Percentiles rank a stretch among this genome's conserved stretches.
Conservation (phyloP, 345 rosid species). For the Sapria himalayana region DNA sequence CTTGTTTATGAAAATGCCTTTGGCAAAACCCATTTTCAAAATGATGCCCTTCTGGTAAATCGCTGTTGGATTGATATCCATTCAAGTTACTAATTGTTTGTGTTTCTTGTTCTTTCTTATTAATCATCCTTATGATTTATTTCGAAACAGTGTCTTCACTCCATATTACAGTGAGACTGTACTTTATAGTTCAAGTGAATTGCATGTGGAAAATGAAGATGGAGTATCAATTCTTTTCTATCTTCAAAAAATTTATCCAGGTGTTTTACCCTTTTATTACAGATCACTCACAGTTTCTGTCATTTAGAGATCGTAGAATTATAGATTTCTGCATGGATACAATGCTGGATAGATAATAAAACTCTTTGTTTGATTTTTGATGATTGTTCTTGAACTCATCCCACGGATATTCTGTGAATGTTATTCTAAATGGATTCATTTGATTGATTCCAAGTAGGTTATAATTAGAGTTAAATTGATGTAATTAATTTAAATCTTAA, state of each 20-base stretch:
- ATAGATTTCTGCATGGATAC: too few relatives aligned
- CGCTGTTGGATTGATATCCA: constrained; percentile 1
- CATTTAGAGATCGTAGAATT: too few relatives aligned
- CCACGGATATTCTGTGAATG: too few relatives aligned
- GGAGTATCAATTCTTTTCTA: constrained; percentile 93
- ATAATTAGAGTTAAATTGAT: too few relatives aligned
- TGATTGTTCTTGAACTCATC: too few relatives aligned
- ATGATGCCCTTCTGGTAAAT: constrained; percentile 71
- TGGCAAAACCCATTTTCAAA: constrained; percentile 70
- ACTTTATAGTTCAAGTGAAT: constrained; percentile 70
- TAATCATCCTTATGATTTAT: constrained; percentile 6
- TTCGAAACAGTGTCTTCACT: constrained; percentile 64
- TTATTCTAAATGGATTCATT: not conserved
- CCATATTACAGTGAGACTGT: constrained; percentile 99
- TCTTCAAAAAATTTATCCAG: constrained; percentile 96
- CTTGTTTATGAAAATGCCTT: constrained; percentile 86
- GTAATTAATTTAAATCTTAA: too few relatives aligned
- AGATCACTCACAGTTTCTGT: not conserved
- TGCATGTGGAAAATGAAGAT: constrained; percentile 91
- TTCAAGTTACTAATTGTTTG: constrained; percentile 1
- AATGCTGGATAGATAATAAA: too few relatives aligned
- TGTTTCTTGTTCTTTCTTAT: constrained; percentile 3
- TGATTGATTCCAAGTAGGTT: too few relatives aligned
- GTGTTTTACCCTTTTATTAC: constrained; percentile 21
- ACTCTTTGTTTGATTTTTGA: too few relatives aligned